These are phyloP conservation scores for Capsicum baccatum DNA, from an alignment of 257 asterid species.

Conservation along the genomic window DNA sequence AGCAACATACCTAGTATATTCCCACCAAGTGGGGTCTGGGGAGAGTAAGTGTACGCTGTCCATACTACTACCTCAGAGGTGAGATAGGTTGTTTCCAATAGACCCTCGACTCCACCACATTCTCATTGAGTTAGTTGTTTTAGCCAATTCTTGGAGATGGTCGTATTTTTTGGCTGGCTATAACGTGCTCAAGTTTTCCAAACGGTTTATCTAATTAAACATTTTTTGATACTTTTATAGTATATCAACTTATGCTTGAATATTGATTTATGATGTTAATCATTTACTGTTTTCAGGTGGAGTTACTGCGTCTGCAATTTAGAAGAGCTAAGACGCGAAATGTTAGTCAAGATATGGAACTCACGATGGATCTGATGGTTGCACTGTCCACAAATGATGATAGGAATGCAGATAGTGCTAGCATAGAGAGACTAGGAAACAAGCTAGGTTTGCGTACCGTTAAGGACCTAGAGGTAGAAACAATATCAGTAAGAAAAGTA, in stretches of 20 bases:
- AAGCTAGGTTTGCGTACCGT: constrained; percentile 63
- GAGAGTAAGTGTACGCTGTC: too few species aligned
- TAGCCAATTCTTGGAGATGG: not conserved
- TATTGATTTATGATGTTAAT: not conserved
- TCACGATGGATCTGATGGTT: constrained; percentile 86
- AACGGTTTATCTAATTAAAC: not conserved
- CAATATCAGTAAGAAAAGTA: constrained; percentile 57
- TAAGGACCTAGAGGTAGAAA: constrained; percentile 67
- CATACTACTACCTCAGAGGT: too few species aligned
- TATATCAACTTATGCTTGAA: not conserved
- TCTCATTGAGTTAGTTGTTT: not conserved
- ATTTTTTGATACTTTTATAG: not conserved
- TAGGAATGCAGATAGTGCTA: constrained; percentile 74
- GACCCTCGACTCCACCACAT: not conserved
- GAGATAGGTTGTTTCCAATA: too few species aligned
- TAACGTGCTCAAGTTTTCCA: not conserved
- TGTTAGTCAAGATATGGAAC: constrained; percentile 86
- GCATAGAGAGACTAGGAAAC: constrained; percentile 73
- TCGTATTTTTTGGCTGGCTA: not conserved
- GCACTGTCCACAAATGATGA: constrained; percentile 63
- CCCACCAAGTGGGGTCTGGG: too few species aligned
- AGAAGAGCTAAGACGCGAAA: constrained; percentile 62
- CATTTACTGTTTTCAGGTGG: constrained; percentile 47
- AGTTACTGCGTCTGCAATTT: constrained; percentile 58
- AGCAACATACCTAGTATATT: too few species aligned